Evolutionary conservation across 2,329 filamentous ascomycete genomes (phyloP), one percentile per base, ranked within the genome.

Genomic region (Plectosphaerella plurivora): DNA sequence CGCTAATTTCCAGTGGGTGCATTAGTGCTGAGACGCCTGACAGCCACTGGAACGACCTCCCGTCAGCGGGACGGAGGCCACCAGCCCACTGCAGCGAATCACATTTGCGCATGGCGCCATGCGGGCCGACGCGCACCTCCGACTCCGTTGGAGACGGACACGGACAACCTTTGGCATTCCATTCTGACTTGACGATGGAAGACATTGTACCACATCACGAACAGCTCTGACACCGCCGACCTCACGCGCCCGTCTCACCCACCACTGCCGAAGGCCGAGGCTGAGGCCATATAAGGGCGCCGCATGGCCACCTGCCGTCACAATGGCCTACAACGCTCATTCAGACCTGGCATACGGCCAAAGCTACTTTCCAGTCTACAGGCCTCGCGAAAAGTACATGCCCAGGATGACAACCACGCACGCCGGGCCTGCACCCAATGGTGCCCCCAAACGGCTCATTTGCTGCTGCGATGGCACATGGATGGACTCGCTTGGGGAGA

Each of bases 381-480:
- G 28, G 11, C 41, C 41, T 20, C 41, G 41, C 16, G 41, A 44
- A 20, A 44, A 20, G 18, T 44, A 44, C 41, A 18, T 18, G n/a
- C 41, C 41, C n/a, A 44, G 41, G 22, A 44, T 44, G 41, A 44
- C 41, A 3, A 44, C 41, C 6, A 20, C n/a, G 2, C 41, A 44
- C 41, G 18, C 41, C n/a, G 41, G 41, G 6, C 41, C 41, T n/a
- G 37, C 25, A 11, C 48, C 39, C 8, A 22, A 22, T 12, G 48
- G 37, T 10, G 25, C 48, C 12, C 48, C 48, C 12, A 65, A 64
- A 41, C 57, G 61, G 4, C 47, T 65, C 15, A 53, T 70, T 37
- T 59, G 69, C 44, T 71, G 68, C 53, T 70, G 67, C 35, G 69
- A 72, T 51, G 69, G 68, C 15, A 69, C 68, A 8, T 70, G 66